These are phyloP conservation scores for Plenodomus biglobosus DNA, from an alignment of 2,329 filamentous ascomycete genomes.

Conservation along the genomic window DNA sequence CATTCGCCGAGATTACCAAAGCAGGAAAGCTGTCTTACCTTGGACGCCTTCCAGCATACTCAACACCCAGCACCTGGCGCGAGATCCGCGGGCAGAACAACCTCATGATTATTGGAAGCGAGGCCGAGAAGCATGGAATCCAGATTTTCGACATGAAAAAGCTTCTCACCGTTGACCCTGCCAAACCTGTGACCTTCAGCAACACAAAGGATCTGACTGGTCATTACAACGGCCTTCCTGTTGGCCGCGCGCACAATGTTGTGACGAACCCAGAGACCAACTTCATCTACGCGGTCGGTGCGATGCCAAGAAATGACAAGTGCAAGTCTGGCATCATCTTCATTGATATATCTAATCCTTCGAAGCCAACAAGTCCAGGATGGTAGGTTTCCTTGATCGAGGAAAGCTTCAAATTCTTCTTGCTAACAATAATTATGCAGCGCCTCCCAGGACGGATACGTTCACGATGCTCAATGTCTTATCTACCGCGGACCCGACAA, in stretches of 20 bases:
- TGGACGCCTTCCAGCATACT: constrained; percentile 55
- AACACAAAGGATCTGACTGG: constrained; percentile 39
- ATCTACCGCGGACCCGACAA: constrained; percentile 57
- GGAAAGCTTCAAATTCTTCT: not conserved
- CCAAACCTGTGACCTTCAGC: constrained; percentile 39
- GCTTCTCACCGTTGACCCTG: constrained; percentile 38
- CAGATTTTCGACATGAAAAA: constrained; percentile 66
- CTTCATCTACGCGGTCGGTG: constrained; percentile 45
- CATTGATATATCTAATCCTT: constrained; percentile 58
- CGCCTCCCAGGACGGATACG: constrained; percentile 59
- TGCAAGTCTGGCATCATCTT: constrained; percentile 61
- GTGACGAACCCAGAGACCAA: constrained; percentile 42
- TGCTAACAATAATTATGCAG: constrained; percentile 23
- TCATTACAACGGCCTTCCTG: constrained; percentile 40
- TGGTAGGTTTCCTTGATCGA: constrained; percentile 31
- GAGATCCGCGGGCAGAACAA: constrained; percentile 54
- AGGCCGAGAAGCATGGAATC: constrained; percentile 54
- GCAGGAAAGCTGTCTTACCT: constrained; percentile 57
- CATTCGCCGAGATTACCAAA: constrained; percentile 56
- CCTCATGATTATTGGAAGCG: constrained; percentile 48
- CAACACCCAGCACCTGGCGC: constrained; percentile 53
- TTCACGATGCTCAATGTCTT: constrained; percentile 64
- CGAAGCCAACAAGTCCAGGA: constrained; percentile 57
- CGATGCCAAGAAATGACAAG: constrained; percentile 31
- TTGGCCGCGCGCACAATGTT: constrained; percentile 43